A percentile compares a stretch with the other conserved stretches of the same genome.
Conservation (phyloP, 2,329 filamentous ascomycete genomes). For the Arthroderma uncinatum region DNA sequence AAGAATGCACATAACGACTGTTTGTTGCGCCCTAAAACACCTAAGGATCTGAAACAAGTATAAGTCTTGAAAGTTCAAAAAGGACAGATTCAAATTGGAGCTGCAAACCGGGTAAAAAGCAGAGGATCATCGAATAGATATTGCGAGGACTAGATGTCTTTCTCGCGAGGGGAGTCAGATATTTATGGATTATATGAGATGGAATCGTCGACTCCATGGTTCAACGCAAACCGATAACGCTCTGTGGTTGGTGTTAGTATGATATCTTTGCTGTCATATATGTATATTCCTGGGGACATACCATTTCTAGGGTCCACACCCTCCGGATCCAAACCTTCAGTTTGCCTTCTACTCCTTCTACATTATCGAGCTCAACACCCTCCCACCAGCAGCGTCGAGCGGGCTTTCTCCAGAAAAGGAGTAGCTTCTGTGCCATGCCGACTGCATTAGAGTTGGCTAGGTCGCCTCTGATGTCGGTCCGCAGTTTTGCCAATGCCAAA, state of each 20-base stretch:
- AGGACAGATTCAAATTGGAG: neutral
- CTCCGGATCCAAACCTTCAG: constrained; percentile 97
- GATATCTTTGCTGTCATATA: neutral
- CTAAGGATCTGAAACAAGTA: neutral
- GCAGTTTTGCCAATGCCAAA: constrained; percentile 79
- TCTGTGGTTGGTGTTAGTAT: constrained; percentile 7
- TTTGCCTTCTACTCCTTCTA: constrained; percentile 81
- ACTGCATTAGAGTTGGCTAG: constrained; percentile 65
- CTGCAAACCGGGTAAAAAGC: neutral
- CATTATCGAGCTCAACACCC: constrained; percentile 77
- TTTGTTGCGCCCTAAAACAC: constrained; percentile 5
- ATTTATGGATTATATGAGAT: neutral
- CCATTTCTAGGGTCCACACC: constrained; percentile 97
- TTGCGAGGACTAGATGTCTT: neutral
- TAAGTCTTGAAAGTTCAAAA: neutral
- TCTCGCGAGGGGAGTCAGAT: neutral
- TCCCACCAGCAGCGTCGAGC: constrained; percentile 98
- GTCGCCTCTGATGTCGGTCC: constrained; percentile 77
- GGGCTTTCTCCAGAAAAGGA: constrained; percentile 96
- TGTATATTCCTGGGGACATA: constrained; percentile 28
- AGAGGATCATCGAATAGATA: neutral
- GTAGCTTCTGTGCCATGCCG: constrained; percentile 95
- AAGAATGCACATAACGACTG: neutral
- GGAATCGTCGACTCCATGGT: neutral
- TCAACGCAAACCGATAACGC: constrained; percentile 15